Base-by-base conservation (phyloP, 768 basidiomycete species). In the Tubosaeta sp. region DNA sequence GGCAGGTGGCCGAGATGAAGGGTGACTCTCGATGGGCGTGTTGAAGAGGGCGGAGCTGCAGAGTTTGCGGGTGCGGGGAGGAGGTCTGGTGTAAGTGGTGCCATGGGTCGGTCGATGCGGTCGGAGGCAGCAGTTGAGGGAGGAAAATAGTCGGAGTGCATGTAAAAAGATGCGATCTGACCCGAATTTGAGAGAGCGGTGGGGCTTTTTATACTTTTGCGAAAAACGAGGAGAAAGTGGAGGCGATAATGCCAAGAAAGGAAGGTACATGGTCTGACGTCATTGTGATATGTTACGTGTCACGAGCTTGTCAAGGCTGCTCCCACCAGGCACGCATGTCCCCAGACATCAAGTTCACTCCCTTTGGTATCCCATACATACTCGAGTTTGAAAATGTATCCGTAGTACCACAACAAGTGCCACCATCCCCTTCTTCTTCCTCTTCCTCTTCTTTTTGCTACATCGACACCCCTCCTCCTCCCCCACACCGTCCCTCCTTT, bases 1-100 rank as follows among this genome's bases (percentile, higher is more conserved):
- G 87, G 88, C 27, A 89, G 72, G 66, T 89, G 85, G 1, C 85
- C 87, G 27, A 89, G 80, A 46, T 83, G 83, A 29, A 89, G 79
- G 44, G 85, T 84, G 50, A 89, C 83, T 43, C 79, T 78, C 12
- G 82, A 75, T 1, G 84, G 83, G 4, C 75, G 74, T 4, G 59
- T 56, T 22, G 22, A 22, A 4, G 67, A 54, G 13, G 63, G 31
- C 3, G 52, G 48, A 17, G 52, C 57, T 33, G 56, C 55, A 37
- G 51, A 11, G 33, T 34, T 34, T 13, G n/a, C 26, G 37, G 8
- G 46, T 22, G 6, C 11, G 19, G 16, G 47, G 26, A 27, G 37
- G 14, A 27, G 37, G 14, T 35, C 34, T 35, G 14, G n/a, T 44
- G 45, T 7, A 13, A 22, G 14, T 6, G 16, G 46, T 10, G 54